A percentile compares a stretch with the other conserved stretches of the same genome.
Conservation (phyloP, 495 filamentous ascomycete genomes). For the Aspergillus taichungensis region DNA sequence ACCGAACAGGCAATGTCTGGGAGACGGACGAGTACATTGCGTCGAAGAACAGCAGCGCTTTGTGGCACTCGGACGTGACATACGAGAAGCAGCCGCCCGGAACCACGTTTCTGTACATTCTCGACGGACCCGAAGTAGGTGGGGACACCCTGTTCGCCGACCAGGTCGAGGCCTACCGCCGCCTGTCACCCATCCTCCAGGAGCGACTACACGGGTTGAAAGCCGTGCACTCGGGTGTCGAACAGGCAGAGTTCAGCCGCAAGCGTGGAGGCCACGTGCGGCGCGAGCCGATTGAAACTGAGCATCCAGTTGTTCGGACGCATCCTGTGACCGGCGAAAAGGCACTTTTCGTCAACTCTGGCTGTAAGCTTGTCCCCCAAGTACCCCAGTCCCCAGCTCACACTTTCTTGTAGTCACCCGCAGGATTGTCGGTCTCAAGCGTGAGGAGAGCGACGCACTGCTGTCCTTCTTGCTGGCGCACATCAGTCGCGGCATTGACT, state of each 20-base stretch:
- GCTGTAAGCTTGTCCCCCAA: slow-evolving; percentile 51
- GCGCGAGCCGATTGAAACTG: slow-evolving; percentile 59
- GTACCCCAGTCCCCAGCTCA: too few relatives aligned
- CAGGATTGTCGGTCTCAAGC: slow-evolving; percentile 61
- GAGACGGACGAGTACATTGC: slow-evolving; percentile 50
- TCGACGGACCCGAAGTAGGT: slow-evolving; percentile 66
- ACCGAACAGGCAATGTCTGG: slow-evolving; percentile 58
- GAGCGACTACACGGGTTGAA: slow-evolving; percentile 68
- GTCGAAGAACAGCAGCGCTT: slow-evolving; percentile 56
- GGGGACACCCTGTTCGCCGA: slow-evolving; percentile 74
- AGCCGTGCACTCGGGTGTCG: slow-evolving; percentile 62
- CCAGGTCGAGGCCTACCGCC: slow-evolving; percentile 65
- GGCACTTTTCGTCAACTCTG: slow-evolving; percentile 68
- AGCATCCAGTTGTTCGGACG: slow-evolving; percentile 71
- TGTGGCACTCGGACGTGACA: slow-evolving; percentile 77
- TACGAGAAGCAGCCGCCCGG: slow-evolving; percentile 82
- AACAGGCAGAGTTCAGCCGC: slow-evolving; percentile 55
- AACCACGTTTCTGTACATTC: slow-evolving; percentile 71
- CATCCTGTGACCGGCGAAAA: slow-evolving; percentile 79
- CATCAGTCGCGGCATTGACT: slow-evolving; percentile 63
- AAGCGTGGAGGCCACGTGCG: slow-evolving; percentile 53
- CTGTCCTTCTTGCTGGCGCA: slow-evolving; percentile 75
- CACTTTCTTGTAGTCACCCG: slow-evolving; percentile 17
- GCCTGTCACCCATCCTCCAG: slow-evolving; percentile 62
- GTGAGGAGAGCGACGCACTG: slow-evolving; percentile 67